Base-by-base conservation (phyloP, 352 stramenopile species). In the Pythium myriotylum region DNA sequence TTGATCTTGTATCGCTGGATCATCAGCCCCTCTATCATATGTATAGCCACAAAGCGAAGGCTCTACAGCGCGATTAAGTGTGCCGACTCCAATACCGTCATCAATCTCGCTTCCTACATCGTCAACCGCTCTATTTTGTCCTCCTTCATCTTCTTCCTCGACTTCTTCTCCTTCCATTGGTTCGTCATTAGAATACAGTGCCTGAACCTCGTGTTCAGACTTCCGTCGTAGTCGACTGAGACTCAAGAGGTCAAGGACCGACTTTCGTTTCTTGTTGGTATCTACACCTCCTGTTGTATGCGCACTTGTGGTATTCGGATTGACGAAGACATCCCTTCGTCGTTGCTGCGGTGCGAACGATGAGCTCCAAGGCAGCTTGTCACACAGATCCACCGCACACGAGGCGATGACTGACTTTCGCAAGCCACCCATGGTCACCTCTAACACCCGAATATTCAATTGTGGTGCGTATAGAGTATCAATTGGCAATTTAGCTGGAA, bases 311-410 rank as follows among this genome's bases (percentile, higher is more conserved):
- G 40, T 27, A n/a, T 59, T 68, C 8, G 81, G 79, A 37, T 79
- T 86, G 26, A 76, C 59, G 42, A 93, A 93, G 5, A 58, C 59
- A 5, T 35, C 5, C 5, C 10, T 5, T 35, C 10, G 5, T 35
- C 10, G 29, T 35, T 70, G 55, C 22, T 35, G 27, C 46, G 50
- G 68, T 16, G 74, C 68, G 54, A 84, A 91, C 2, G 79, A 76
- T 0, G 68, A 35, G 52, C 79, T 91, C 84, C 84, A 93, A 1
- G 84, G 84, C 27, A 93, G 43, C 59, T 93, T 93, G 5, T 37
- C 70, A 9, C 68, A 41, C 17, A 93, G 56, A 39, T 89, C 70
- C 4, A 93, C 72, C 10, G 82, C 70, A 35, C 77, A 88, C 0
- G 80, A 81, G 0, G 84, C 82, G 8, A 92, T 56, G 0, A 68